Evolutionary conservation across 352 stramenopile genomes (phyloP), one percentile per base, ranked within the genome.

Genomic region (Halophytophthora batemanensis): DNA sequence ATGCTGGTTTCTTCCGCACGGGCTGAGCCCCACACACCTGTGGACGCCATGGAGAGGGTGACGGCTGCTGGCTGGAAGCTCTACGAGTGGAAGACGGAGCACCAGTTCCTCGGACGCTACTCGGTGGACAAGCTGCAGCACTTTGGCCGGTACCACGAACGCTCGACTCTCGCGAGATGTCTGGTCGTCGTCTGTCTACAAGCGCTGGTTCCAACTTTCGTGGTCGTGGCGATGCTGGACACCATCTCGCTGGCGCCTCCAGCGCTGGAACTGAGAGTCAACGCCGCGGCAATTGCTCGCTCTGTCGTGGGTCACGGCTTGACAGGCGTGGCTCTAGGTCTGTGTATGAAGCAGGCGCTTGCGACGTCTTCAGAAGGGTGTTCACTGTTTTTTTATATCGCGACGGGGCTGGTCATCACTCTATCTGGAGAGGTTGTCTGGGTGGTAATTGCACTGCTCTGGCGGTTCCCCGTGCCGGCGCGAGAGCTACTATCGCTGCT

Each of bases 41-140:
- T 41, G 44, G 17, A 7, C 19, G 40, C 40, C 45, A 54, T 36
- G 21, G 35, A 58, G 37, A 23, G 25, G 6, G 21, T 52, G 2
- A 25, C 29, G 3, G 37, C 29, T 4, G 36, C 39, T 25, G 61
- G 58, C 51, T 47, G 25, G 23, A 38, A 35, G 10, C 57, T 66
- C 18, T 66, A 74, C 41, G 51, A 71, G n/a, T 61, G 53, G 39
- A 61, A 64, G 46, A 71, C 56, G 7, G 62, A 57, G 22, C 56
- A 67, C 17, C 62, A 66, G n/a, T 64, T 64, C 37, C 53, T 71
- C 3, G 62, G 62, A 17, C 62, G 62, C 8, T 74, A 65, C 42
- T 74, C 65, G 3, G 59, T 74, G 23, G 53, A 71, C 35, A 68
- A 74, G 55, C 48, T 77, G 2, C 51, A 68, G 19, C 58, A 61